A percentile compares a stretch with the other conserved stretches of the same genome.
Conservation (phyloP, 73 alveolate genomes). For the Stentor roeselii region DNA sequence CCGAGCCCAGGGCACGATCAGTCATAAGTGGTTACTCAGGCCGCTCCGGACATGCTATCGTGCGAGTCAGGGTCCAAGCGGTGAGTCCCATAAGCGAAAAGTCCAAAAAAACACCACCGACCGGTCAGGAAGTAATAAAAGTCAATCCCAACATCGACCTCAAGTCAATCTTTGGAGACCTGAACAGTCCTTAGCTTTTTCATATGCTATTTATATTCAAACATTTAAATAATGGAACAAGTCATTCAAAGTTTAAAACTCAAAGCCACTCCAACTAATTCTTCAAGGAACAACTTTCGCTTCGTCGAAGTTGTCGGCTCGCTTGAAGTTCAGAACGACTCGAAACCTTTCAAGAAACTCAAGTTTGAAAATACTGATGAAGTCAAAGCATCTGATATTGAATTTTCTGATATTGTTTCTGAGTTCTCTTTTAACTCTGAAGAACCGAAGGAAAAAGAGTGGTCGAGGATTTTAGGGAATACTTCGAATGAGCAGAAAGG, state of each 20-base stretch:
- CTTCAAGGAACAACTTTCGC: neutral
- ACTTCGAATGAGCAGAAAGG: neutral
- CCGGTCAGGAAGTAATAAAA: conserved; percentile 1
- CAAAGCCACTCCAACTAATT: too few species aligned
- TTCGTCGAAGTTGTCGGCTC: neutral
- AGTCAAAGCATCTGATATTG: neutral
- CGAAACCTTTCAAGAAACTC: neutral
- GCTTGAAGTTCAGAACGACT: neutral
- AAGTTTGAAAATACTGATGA: neutral
- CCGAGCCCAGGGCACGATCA: neutral
- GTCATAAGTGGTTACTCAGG: too few species aligned
- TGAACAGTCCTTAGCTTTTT: too few species aligned
- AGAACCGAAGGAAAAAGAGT: neutral
- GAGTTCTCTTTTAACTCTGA: neutral
- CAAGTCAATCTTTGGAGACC: neutral
- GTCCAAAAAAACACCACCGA: neutral
- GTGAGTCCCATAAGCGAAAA: neutral
- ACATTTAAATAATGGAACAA: too few species aligned
- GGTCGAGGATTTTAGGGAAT: neutral
- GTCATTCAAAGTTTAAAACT: too few species aligned
- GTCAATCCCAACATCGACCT: conserved; percentile 17
- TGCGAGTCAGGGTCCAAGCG: too few species aligned
- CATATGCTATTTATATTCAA: too few species aligned
- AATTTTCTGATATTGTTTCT: neutral
- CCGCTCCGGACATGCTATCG: too few species aligned